Base-by-base conservation (phyloP, 2,329 filamentous ascomycete species). In the Dryadomyces quercus-mongolicae region DNA sequence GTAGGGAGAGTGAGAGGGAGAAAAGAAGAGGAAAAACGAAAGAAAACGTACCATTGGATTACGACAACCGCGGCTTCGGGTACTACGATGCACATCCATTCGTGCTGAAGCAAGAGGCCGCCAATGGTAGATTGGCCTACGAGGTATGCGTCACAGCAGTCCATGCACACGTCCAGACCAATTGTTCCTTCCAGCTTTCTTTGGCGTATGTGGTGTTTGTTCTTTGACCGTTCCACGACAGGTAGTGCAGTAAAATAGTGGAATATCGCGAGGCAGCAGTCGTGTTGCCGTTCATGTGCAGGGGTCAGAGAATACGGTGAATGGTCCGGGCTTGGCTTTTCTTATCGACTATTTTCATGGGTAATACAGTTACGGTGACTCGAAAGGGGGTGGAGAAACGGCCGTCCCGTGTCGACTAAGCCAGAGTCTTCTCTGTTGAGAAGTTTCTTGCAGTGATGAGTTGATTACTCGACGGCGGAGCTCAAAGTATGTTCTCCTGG, bases 201-300 rank as follows among this genome's bases (percentile, higher is more conserved):
- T 31, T 31, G 25, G 25, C 25, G 25, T 4, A 31, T 31, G 25
- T 8, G 4, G 25, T 31, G 25, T 31, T 31, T 31, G 25, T 31
- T 31, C 25, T 31, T 31, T 31, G 25, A 31, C 25, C 8, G 36
- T 40, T 40, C 6, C 36, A 40, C 36, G 36, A 12, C 36, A 40
- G 36, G 8, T 16, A 4, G 36, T 40, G 20, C 36, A 31, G 15
- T 42, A 20, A 51, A 31, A 44, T 44, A 31, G 15, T 42, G 25
- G 44, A 31, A 44, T 44, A 51, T 51, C 21, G 40, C 40, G 49
- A 51, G 49, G 49, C 49, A 44, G 20, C 49, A 51, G 36, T 13
- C 42, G 20, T 51, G 40, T 43, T 10, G 22, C 49, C 49, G n/a
- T 34, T 38, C 49, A 25, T 21, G 38, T 49, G 47, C 48, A 50